phyloP scores from a whole-genome alignment of 192 early-diverging fungal species.

The Coemansia sp. region DNA sequence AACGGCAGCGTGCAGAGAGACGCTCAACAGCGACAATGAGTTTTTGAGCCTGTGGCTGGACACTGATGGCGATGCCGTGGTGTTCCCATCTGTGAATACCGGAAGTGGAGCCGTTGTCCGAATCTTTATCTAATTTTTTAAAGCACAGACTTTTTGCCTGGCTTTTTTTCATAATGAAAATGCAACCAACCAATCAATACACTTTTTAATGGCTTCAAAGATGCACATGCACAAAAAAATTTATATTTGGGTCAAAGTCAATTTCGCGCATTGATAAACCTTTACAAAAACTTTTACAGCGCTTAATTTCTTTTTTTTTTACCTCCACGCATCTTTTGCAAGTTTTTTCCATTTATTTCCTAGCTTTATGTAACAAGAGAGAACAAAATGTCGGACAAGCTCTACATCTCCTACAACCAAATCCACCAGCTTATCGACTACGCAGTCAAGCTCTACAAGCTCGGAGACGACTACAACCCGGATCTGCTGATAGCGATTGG shows the following conservation, averaged over 20 bases:
- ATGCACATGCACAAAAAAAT: background rate
- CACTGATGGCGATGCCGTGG: constrained; percentile 16
- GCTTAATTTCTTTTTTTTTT: background rate
- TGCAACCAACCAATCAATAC: background rate
- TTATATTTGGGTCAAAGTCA: background rate
- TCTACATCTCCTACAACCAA: constrained; percentile 68
- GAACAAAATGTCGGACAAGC: constrained; percentile 37
- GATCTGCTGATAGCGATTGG: constrained; percentile 78
- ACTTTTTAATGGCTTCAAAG: background rate
- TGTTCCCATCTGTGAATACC: constrained; percentile 28
- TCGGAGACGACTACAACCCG: constrained; percentile 67
- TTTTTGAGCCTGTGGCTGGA: constrained; percentile 20
- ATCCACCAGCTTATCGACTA: constrained; percentile 61
- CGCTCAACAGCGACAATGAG: background rate
- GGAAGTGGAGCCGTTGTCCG: constrained; percentile 17
- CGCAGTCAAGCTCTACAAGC: constrained; percentile 58
- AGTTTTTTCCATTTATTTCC: background rate
- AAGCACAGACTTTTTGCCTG: background rate
- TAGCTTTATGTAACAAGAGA: background rate
- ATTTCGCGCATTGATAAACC: background rate
- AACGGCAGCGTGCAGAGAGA: constrained; percentile 19
- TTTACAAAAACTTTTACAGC: background rate
- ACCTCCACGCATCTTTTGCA: background rate
- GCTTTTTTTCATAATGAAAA: background rate
- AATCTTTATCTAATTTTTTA: constrained; percentile 9